Conservation (phyloP, 2,329 filamentous ascomycete genomes). For the Talaromyces piceae region DNA sequence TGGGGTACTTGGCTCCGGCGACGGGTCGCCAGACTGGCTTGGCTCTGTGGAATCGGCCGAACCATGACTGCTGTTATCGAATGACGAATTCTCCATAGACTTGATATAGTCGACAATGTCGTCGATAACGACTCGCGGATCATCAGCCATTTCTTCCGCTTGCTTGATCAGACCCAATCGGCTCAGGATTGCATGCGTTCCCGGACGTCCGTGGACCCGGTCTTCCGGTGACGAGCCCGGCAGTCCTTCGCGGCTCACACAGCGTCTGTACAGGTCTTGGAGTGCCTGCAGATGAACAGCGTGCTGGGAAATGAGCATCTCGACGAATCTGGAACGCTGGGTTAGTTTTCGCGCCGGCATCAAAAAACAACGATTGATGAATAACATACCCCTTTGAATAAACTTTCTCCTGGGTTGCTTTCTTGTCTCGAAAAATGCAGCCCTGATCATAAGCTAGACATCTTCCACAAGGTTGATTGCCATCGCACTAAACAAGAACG, state of each 20-base stretch:
- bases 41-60: slow-evolving; percentile 34
- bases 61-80: slow-evolving; percentile 30
- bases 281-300: slow-evolving; percentile 36
- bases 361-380: background rate
- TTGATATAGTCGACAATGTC: slow-evolving; percentile 32
- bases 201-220: slow-evolving; percentile 31
- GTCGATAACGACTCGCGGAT: slow-evolving; percentile 25
- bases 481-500: slow-evolving; percentile 34
- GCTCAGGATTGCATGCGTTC: slow-evolving; percentile 38
- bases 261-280: slow-evolving; percentile 36
- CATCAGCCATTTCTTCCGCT: slow-evolving; percentile 33
- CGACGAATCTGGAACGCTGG: slow-evolving; percentile 29
- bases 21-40: slow-evolving; percentile 16
- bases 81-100: slow-evolving; percentile 24
- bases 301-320: slow-evolving; percentile 39
- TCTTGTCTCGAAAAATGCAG: slow-evolving; percentile 38
- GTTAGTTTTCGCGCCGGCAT: too few species aligned
- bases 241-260: slow-evolving; percentile 36
- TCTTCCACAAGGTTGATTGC: slow-evolving; percentile 38
- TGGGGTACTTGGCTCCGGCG: slow-evolving; percentile 6
- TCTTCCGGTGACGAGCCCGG: slow-evolving; percentile 35
- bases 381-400: slow-evolving; percentile 35
- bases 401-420: slow-evolving; percentile 37
- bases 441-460: slow-evolving; percentile 38
- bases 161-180: slow-evolving; percentile 37